Percentiles rank a stretch among this genome's conserved stretches.
phyloP scores from a whole-genome alignment of 2,329 filamentous ascomycete genomes.

The Orbilia ellipsospora region DNA sequence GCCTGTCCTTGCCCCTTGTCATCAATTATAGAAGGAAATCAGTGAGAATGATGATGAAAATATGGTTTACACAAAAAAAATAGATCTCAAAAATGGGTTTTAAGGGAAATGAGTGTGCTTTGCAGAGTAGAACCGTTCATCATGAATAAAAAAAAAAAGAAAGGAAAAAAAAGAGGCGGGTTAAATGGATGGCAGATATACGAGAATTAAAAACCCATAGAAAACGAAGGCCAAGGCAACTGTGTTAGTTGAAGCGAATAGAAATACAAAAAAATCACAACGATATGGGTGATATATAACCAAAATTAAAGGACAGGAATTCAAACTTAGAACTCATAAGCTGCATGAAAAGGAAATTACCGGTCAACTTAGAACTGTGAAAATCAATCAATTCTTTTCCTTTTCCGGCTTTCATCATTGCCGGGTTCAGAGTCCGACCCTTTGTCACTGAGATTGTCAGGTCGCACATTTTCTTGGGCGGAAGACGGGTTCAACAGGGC shows the following conservation, averaged over 20 bases:
- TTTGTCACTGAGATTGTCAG: slow-evolving; percentile 51
- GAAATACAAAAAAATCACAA: slow-evolving; percentile 8
- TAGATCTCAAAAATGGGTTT: neutral
- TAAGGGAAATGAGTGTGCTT: slow-evolving; percentile 5
- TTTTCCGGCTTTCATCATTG: slow-evolving; percentile 49
- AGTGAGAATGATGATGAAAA: slow-evolving; percentile 22
- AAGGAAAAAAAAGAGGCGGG: slow-evolving; percentile 2
- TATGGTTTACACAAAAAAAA: slow-evolving; percentile 3
- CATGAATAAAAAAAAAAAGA: slow-evolving; percentile 9
- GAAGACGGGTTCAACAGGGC: slow-evolving; percentile 59
- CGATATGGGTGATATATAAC: neutral
- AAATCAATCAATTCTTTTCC: slow-evolving; percentile 41
- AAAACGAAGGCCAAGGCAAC: neutral
- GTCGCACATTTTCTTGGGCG: slow-evolving; percentile 33
- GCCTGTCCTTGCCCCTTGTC: slow-evolving; percentile 44
- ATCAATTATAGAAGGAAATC: slow-evolving; percentile 29
- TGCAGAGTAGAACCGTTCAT: neutral
- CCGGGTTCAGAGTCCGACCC: slow-evolving; percentile 44
- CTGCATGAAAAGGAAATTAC: neutral
- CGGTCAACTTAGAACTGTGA: neutral
- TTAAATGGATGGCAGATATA: neutral
- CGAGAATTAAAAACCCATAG: neutral
- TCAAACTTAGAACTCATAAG: neutral
- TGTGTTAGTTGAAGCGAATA: neutral
- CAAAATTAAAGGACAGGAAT: neutral